Evolutionary conservation across 2,329 filamentous ascomycete species (phyloP).

Genomic region (Trichoderma sp.): DNA sequence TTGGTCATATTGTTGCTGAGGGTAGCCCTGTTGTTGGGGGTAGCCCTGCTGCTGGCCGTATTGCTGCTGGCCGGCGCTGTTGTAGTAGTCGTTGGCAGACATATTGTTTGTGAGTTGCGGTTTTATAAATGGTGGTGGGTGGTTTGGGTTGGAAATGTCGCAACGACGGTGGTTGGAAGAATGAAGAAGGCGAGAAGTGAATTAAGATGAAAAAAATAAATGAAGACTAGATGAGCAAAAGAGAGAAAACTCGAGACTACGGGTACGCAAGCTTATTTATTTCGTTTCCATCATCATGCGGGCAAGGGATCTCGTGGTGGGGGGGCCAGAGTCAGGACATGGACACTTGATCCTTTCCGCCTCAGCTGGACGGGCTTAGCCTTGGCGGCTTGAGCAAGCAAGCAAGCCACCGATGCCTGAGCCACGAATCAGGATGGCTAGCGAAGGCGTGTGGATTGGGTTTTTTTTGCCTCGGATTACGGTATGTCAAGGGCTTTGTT

Average conservation of each 20-base stretch:
- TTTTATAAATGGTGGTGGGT: not conserved
- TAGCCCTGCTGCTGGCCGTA: conserved; percentile 24
- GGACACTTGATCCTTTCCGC: not conserved
- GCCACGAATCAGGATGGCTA: not conserved
- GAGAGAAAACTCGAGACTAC: not conserved
- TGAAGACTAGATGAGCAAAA: not conserved
- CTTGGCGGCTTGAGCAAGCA: not conserved
- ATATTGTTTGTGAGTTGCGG: conserved; percentile 24
- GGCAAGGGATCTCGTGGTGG: not conserved
- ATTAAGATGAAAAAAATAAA: not conserved
- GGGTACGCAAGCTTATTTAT: conserved; percentile 17
- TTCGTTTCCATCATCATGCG: not conserved
- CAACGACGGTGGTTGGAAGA: not conserved
- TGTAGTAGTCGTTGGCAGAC: conserved; percentile 41
- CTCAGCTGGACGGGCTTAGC: not conserved
- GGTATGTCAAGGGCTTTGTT: no score
- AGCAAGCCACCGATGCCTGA: no score
- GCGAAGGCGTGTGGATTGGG: not conserved
- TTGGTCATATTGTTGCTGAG: conserved; percentile 26
- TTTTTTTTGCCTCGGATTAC: not conserved
- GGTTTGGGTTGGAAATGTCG: not conserved
- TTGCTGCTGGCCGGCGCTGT: conserved; percentile 27
- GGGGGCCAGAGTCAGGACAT: not conserved
- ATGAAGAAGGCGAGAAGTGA: not conserved
- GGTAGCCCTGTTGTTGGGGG: no score